These are phyloP conservation scores for Colletotrichum lupini DNA, from an alignment of 2,329 filamentous ascomycete species.

Conservation along the genomic window DNA sequence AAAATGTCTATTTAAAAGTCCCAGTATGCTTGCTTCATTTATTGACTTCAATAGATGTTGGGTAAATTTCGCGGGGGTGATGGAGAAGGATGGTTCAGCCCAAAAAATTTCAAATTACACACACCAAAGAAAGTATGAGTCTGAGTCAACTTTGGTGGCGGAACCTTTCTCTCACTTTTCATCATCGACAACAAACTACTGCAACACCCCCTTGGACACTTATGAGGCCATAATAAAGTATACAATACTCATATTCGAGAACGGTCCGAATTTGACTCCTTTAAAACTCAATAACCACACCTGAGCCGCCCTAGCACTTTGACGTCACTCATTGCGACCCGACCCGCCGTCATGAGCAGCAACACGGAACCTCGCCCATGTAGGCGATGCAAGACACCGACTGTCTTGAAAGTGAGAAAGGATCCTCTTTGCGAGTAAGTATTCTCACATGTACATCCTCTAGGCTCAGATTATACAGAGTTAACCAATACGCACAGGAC, in stretches of 20 bases:
- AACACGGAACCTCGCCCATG: conserved; percentile 33
- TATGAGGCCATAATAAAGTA: background rate
- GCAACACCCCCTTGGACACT: background rate
- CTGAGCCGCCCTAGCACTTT: background rate
- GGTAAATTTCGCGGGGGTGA: background rate
- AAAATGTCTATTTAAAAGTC: background rate
- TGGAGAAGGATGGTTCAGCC: conserved; percentile 1
- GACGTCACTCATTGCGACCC: background rate
- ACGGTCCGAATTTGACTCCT: background rate
- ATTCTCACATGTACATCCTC: conserved; percentile 5
- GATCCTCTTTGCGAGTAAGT: conserved; percentile 42
- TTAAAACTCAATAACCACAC: background rate
- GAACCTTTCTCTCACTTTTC: background rate
- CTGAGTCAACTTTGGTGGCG: conserved; percentile 30
- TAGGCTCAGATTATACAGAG: background rate
- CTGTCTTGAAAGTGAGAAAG: conserved; percentile 37
- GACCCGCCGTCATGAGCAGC: conserved; percentile 20
- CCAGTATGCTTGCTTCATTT: too few relatives aligned
- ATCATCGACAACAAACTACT: background rate
- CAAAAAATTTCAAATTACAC: background rate
- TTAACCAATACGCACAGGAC: conserved; percentile 41
- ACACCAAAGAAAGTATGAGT: background rate
- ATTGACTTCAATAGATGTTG: background rate
- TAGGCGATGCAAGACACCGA: conserved; percentile 39
- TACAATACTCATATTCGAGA: too few relatives aligned